Evolutionary conservation across 2,329 filamentous ascomycete genomes (phyloP).

Genomic region (Aspergillus pseudotamarii): DNA sequence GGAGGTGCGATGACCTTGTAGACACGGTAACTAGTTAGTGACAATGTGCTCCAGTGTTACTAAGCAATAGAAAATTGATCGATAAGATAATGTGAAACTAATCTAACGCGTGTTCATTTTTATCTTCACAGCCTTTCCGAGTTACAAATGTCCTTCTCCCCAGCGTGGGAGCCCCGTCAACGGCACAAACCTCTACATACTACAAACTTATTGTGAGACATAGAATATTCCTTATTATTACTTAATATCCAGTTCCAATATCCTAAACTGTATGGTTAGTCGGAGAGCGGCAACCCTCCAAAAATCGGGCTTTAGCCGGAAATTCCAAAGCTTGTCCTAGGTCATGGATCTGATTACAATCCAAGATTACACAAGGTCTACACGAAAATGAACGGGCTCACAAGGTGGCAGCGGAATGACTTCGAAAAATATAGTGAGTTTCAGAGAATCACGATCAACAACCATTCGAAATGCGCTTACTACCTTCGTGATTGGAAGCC

Average conservation of each 20-base stretch:
- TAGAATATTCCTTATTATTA: not conserved
- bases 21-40: not conserved
- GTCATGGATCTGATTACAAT: slow-evolving; percentile 5
- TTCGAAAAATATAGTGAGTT: not conserved
- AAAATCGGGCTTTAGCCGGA: not conserved
- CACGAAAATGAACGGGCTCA: not conserved
- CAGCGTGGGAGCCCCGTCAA: not conserved
- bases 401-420: slow-evolving; percentile 3
- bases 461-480: not conserved
- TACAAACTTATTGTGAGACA: not conserved
- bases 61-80: slow-evolving; percentile 2
- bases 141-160: not conserved
- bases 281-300: not conserved
- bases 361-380: not conserved
- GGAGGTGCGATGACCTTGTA: too few relatives aligned
- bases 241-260: not conserved
- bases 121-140: not conserved
- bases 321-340: not conserved
- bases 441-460: not conserved
- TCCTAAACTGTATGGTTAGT: not conserved
- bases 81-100: slow-evolving; percentile 5
- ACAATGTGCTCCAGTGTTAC: not conserved
- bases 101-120: slow-evolving; percentile 4
- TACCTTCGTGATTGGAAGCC: not conserved
- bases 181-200: not conserved